Conservation (phyloP, 371 early-diverging fungal genomes). For the Sanchytrium tribonematis region DNA sequence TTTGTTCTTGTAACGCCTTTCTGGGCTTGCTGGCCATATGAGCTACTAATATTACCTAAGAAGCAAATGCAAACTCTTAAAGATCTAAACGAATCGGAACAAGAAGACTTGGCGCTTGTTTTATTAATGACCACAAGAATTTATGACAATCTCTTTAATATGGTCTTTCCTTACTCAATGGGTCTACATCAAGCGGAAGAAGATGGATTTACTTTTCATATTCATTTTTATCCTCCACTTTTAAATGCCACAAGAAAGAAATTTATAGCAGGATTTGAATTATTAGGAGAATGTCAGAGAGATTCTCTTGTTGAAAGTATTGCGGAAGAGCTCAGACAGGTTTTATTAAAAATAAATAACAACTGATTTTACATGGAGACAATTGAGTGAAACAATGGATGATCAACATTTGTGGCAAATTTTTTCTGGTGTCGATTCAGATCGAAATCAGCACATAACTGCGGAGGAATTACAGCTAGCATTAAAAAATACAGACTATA, state of each 20-base stretch:
- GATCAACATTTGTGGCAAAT: neutral
- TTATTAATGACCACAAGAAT: constrained; percentile 27
- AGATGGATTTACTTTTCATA: constrained; percentile 38
- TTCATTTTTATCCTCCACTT: constrained; percentile 81
- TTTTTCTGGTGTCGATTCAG: neutral
- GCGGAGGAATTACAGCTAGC: neutral
- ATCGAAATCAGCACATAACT: neutral
- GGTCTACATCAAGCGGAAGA: constrained; percentile 49
- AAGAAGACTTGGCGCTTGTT: neutral
- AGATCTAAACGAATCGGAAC: constrained; percentile 15
- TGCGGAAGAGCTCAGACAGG: constrained; percentile 18
- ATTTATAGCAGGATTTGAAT: constrained; percentile 83
- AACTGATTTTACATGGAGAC: too few species aligned
- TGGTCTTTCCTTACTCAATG: constrained; percentile 85
- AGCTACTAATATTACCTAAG: constrained; percentile 50
- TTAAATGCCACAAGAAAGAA: constrained; percentile 63
- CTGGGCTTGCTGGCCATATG: constrained; percentile 70
- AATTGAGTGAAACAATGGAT: neutral
- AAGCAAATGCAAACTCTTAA: constrained; percentile 25
- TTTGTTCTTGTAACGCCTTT: constrained; percentile 65
- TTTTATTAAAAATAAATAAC: too few species aligned
- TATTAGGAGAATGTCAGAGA: constrained; percentile 70
- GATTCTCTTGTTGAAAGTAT: constrained; percentile 78
- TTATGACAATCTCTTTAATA: constrained; percentile 68
- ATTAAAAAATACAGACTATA: neutral